A percentile compares a stretch with the other conserved stretches of the same genome.
Conservation (phyloP, 306 rosid species). For the Sicyos baderoa region DNA sequence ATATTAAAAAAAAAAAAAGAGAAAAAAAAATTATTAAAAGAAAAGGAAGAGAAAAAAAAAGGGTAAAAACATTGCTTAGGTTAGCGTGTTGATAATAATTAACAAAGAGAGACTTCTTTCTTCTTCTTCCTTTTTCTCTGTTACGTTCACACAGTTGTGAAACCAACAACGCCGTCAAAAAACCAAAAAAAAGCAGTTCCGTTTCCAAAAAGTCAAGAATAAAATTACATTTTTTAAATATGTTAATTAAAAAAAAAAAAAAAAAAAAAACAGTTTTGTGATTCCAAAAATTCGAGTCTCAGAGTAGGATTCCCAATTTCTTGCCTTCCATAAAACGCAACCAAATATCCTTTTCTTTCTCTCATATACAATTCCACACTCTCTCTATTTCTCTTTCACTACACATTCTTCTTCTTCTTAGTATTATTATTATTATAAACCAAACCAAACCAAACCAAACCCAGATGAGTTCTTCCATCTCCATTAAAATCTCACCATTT, state of each 20-base stretch:
- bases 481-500: background rate
- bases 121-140: background rate
- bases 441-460: background rate
- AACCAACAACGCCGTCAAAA: conserved; percentile 12
- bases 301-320: conserved; percentile 11
- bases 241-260: too few relatives aligned
- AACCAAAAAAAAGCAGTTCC: background rate
- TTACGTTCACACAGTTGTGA: conserved; percentile 8
- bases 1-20: too few relatives aligned
- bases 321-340: conserved; percentile 17
- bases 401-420: background rate
- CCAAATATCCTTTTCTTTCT: conserved; percentile 12
- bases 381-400: background rate
- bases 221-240: background rate
- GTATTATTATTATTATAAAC: background rate
- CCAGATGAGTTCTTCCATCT: conserved; percentile 7
- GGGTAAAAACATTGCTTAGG: too few relatives aligned
- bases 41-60: too few relatives aligned
- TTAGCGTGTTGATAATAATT: conserved; percentile 2
- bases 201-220: conserved; percentile 11
- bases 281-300: conserved; percentile 8
- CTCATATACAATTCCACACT: background rate
- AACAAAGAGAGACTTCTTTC: background rate
- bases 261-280: background rate
- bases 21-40: too few relatives aligned